Base-by-base conservation (phyloP, 805 yeast species). In the Candida quercuum region DNA sequence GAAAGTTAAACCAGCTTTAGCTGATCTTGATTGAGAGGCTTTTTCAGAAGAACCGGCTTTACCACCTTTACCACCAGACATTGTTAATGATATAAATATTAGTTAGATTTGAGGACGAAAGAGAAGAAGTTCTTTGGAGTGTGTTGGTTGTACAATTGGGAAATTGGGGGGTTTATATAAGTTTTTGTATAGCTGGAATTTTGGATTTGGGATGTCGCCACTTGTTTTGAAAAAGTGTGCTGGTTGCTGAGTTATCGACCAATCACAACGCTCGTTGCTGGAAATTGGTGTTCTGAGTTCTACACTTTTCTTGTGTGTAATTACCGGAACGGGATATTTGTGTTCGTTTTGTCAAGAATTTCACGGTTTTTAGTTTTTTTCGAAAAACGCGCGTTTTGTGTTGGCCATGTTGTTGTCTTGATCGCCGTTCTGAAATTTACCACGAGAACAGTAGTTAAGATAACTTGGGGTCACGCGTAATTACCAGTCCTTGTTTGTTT, bases 1-100 rank as follows among this genome's bases (percentile, higher is more conserved):
- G 94, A 91, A 91, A 59, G 95, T 86, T 64, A 91, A 80, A 69
- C 97, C 98, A 64, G 98, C 97, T 78, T 88, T 91, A 49, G 96
- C 82, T 56, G 98, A 91, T 81, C 98, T 87, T 40, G 97, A 85
- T 75, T 91, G 93, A 63, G 97, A 83, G 60, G 95, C 88, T 74
- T 91, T 91, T 66, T 87, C 89, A 58, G 94, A 70, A 54, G 95
- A 75, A 63, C 95, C 94, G 64, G 96, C 95, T 74, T 89, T 89
- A 64, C 93, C 93, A 77, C 82, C 74, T 68, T 69, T 69, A 61
- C 74, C 74, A 60, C 72, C 72, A 60, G 91, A 82, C 93, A 84
- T 84, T 43, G 32, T 43, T 39, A 26, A 39, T 44, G 16, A 19
- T 12, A 12, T 26, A 9, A 18, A 13, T 29, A 19, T 16, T 18